Percentiles rank a stretch among this genome's conserved stretches.
Evolutionary conservation across 768 basidiomycete genomes (phyloP).

Genomic region (Phaffia australis): DNA sequence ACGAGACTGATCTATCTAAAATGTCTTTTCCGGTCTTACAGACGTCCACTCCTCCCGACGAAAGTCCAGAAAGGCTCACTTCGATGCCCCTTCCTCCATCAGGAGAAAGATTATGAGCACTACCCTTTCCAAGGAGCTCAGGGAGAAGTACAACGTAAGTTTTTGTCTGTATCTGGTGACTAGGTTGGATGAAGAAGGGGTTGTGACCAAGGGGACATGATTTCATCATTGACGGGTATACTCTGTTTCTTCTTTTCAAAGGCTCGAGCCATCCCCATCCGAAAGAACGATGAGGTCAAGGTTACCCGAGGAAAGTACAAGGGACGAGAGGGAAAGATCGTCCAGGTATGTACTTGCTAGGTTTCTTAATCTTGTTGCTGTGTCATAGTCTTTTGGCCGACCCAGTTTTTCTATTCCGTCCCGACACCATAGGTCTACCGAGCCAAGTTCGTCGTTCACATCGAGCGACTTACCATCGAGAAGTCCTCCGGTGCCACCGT

Average conservation of each 20-base stretch:
- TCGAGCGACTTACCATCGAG: constrained; percentile 94
- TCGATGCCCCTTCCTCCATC: constrained; percentile 82
- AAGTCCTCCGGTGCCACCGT: constrained; percentile 91
- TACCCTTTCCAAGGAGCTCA: constrained; percentile 86
- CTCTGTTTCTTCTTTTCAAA: constrained; percentile 34
- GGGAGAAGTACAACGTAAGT: constrained; percentile 79
- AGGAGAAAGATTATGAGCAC: constrained; percentile 98
- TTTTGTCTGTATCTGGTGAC: background rate
- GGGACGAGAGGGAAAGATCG: constrained; percentile 96
- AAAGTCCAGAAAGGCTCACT: constrained; percentile 98
- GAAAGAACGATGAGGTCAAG: constrained; percentile 91
- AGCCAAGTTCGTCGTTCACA: constrained; percentile 98
- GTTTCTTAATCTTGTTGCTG: background rate
- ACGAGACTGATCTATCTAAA: background rate
- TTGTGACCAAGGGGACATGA: too few species aligned
- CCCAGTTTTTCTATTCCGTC: too few species aligned
- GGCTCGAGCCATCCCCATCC: constrained; percentile 84
- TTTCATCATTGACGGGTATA: constrained; percentile 17
- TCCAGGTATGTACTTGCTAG: constrained; percentile 39
- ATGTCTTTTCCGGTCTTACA: background rate
- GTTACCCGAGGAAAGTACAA: constrained; percentile 95
- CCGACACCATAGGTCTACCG: constrained; percentile 65
- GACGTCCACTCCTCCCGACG: constrained; percentile 47
- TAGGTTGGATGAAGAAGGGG: too few species aligned
- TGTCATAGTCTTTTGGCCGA: too few species aligned